Evolutionary conservation across 371 early-diverging fungal genomes (phyloP).

Genomic region (Rhizopus microsporus): DNA sequence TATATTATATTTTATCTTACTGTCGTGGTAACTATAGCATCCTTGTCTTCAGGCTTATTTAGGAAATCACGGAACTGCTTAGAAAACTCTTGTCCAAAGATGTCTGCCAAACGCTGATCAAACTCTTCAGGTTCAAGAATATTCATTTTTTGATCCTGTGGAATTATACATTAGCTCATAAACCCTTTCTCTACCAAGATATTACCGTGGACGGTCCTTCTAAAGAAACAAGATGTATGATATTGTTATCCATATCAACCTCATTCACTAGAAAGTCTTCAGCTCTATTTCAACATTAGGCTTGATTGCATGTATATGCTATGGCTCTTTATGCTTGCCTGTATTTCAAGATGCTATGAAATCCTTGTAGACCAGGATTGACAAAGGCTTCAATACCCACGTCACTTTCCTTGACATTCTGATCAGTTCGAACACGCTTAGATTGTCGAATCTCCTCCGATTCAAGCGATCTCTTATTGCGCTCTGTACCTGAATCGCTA

Average conservation of each 20-base stretch:
- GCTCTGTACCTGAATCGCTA: background rate
- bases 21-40: constrained; percentile 12
- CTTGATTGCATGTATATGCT: background rate
- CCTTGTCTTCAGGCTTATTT: constrained; percentile 21
- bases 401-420: constrained; percentile 53
- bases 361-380: constrained; percentile 60
- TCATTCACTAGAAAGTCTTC: constrained; percentile 95
- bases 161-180: constrained; percentile 2
- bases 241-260: constrained; percentile 75
- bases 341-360: constrained; percentile 77
- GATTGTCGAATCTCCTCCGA: constrained; percentile 16
- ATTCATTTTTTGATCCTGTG: background rate
- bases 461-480: constrained; percentile 19
- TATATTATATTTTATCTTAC: constrained; percentile 11
- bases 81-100: constrained; percentile 29
- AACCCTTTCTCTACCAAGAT: too few relatives aligned
- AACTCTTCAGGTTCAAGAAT: constrained; percentile 18
- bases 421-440: constrained; percentile 17
- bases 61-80: constrained; percentile 30
- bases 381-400: constrained; percentile 82
- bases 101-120: constrained; percentile 25
- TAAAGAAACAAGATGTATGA: constrained; percentile 63
- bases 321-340: constrained; percentile 48
- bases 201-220: constrained; percentile 30
- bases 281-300: constrained; percentile 26